Base-by-base conservation (phyloP, 306 rosid species). In the Alnus glutinosa region DNA sequence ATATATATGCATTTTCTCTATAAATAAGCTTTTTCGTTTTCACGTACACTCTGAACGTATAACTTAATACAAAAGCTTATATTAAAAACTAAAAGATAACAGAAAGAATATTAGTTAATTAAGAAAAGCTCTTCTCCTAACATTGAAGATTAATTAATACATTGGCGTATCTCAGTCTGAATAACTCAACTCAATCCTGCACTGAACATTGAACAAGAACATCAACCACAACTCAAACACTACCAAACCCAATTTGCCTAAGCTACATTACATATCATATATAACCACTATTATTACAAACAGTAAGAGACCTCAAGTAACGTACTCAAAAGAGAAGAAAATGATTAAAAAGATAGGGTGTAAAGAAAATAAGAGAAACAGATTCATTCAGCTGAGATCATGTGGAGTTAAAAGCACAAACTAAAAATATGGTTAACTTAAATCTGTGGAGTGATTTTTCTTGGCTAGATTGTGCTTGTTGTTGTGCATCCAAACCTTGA, bases 401-500 rank as follows among this genome's bases (percentile, higher is more conserved):
- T 36, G 52, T 59, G 69, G 79, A 50, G 69, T 77, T 62, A 23
- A 71, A 79, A 51, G 36, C 75, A 77, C 55, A 77, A 10, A 46
- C 75, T 37, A 77, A 68, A n/a, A 51, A 75, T 28, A 42, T 62
- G 37, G 7, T 16, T 19, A 73, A 34, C 46, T 34, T 62, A 69
- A 36, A 28, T 77, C 9, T 50, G 68, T 3, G 69, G 59, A 47
- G 44, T 70, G 70, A 12, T 57, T 81, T 18, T 84, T 87, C 42
- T 84, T 91, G 70, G 93, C 88, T 2, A 89, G 90, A 76, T 79
- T 91, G 76, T 86, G 92, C 72, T 91, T 91, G 58, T 91, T 91
- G 86, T 91, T 91, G 78, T 91, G 96, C 96, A 91, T 91, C 96
- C 96, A 91, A 81, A 91, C 96, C 87, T 91, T 91, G 67, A 91